phyloP scores from a whole-genome alignment of 2,329 filamentous ascomycete genomes.

The Aureobasidium sp. region DNA sequence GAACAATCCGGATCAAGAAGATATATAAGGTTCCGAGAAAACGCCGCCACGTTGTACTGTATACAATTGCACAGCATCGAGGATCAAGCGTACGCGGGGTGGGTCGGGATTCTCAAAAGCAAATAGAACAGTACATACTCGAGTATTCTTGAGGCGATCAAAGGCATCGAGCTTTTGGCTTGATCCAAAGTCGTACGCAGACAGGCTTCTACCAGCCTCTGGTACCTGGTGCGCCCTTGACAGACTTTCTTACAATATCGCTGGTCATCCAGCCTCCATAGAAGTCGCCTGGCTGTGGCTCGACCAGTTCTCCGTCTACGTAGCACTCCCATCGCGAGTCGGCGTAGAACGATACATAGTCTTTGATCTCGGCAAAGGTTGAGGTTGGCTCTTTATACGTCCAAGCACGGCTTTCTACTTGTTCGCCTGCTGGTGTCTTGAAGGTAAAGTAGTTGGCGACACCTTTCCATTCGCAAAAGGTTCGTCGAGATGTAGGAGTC shows the following conservation, averaged over 20 bases:
- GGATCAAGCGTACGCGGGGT: background rate
- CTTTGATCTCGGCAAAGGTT: constrained; percentile 48
- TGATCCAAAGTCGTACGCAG: background rate
- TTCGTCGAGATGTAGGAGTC: constrained; percentile 38
- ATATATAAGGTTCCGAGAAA: background rate
- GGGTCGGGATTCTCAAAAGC: background rate
- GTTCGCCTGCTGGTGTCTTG: constrained; percentile 34
- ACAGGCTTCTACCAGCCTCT: constrained; percentile 23
- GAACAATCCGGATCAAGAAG: background rate
- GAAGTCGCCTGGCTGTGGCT: constrained; percentile 51
- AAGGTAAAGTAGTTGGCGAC: constrained; percentile 52
- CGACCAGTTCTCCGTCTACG: constrained; percentile 54
- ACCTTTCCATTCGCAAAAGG: constrained; percentile 58
- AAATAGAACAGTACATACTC: background rate
- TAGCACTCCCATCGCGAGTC: constrained; percentile 54
- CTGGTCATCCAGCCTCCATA: constrained; percentile 59
- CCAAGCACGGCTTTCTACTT: constrained; percentile 50
- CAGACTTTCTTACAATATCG: constrained; percentile 47
- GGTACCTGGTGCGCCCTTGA: constrained; percentile 42
- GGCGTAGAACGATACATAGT: constrained; percentile 54
- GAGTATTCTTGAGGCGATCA: too few relatives aligned
- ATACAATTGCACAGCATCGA: background rate
- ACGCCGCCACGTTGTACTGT: background rate
- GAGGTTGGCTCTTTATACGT: constrained; percentile 50
- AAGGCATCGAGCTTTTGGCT: background rate